Base-by-base conservation (phyloP, 2,329 filamentous ascomycete genomes). In the Ophiosphaerella narmari region DNA sequence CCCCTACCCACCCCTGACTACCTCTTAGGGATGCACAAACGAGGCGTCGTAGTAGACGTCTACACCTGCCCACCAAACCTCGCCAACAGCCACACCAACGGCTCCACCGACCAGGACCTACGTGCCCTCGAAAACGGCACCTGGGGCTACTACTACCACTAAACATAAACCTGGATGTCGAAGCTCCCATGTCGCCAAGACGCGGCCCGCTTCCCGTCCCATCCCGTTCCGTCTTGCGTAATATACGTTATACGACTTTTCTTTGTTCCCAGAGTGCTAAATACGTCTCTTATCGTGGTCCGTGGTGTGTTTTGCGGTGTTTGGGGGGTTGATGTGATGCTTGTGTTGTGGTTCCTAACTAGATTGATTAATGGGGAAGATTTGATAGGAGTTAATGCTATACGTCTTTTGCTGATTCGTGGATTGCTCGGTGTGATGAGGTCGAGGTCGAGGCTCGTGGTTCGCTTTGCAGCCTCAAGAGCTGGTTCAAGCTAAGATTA, bases 21-120 rank as follows among this genome's bases (percentile, higher is more conserved):
- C 5, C 39, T 2, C 26, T 13, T 9, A 71, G 67, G 67, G 2
- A 26, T 4, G 0, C 40, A 63, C 23, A 47, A 56, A 40, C 46
- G 68, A 16, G 68, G 68, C 8, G 61, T 72, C 1, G 49, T 70
- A 2, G 68, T 71, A 7, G 35, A 44, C 3, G 61, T 71, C 1
- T 67, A 63, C 26, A 58, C 52, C 1, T 53, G 48, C 14, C 58
- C 56, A 16, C 2, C 36, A 8, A 2, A 31, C n/a, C 16, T 60
- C 39, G 40, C 18, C 4, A 18, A 3, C 16, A 3, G 16, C 16
- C 16, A 18, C 16, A 32, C 32, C 1, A 35, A n/a, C 13, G 51
- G 49, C 7, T 61, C 59, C 2, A 53, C 48, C 13, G 1, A 8
- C 5, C 5, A 39, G 3, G 57, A 67, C 11, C 49, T 71, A 24